phyloP scores from a whole-genome alignment of 345 rosid genomes.

The Anacardium occidentale region DNA sequence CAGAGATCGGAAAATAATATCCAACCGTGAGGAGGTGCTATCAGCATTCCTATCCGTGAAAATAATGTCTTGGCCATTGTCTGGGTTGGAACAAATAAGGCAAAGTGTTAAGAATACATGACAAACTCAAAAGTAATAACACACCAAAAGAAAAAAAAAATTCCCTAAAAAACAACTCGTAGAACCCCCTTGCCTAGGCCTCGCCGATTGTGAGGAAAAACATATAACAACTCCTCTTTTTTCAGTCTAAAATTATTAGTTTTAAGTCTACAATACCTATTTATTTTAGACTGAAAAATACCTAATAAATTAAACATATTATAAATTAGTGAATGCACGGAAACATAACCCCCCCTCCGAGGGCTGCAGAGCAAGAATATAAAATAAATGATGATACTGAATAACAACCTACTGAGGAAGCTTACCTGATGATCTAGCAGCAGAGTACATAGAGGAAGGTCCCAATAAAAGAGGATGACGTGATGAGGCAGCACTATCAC shows the following conservation, averaged over 20 bases:
- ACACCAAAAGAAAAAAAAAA: background rate
- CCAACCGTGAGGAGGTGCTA: constrained; percentile 54
- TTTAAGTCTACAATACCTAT: no score
- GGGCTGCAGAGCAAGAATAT: background rate
- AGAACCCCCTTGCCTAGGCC: no score
- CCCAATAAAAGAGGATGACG: constrained; percentile 87
- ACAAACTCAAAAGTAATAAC: background rate
- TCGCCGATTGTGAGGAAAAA: no score
- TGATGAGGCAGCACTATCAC: constrained; percentile 60
- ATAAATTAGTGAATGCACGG: no score
- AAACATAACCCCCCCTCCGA: no score
- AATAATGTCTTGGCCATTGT: constrained; percentile 44
- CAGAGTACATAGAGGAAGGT: constrained; percentile 46
- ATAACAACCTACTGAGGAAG: background rate
- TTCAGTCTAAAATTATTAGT: no score
- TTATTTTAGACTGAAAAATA: no score
- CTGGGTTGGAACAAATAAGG: constrained; percentile 25
- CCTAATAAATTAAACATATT: no score
- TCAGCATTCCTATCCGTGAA: constrained; percentile 55
- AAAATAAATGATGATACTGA: background rate
- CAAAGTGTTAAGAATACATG: constrained; percentile 6
- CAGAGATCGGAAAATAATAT: constrained; percentile 80
- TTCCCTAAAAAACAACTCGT: no score
- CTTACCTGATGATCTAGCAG: constrained; percentile 64
- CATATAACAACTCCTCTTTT: no score